phyloP scores from a whole-genome alignment of 2,329 filamentous ascomycete species.

The Monilinia polystroma region DNA sequence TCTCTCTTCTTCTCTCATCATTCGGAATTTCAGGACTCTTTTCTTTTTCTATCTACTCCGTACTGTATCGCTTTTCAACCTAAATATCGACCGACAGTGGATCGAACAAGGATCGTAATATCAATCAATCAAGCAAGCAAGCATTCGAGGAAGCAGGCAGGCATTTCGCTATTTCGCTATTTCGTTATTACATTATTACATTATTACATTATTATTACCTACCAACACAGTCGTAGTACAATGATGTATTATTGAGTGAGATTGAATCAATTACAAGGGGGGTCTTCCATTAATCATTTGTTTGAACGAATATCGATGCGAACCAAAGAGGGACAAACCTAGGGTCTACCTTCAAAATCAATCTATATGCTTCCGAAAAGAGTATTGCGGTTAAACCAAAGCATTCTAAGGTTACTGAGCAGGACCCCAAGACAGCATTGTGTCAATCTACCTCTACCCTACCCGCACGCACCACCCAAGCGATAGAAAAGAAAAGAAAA shows the following conservation, averaged over 20 bases:
- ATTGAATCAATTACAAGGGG: slow-evolving; percentile 5
- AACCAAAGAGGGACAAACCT: not conserved
- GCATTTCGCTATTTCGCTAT: not conserved
- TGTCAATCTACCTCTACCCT: slow-evolving; percentile 10
- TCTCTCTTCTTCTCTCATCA: not conserved
- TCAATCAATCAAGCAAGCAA: not conserved
- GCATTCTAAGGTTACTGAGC: not conserved
- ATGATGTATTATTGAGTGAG: not conserved
- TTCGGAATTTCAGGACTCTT: not conserved
- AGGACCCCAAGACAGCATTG: slow-evolving; percentile 13
- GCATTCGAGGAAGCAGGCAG: not conserved
- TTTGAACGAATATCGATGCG: slow-evolving; percentile 1
- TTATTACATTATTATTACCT: too few relatives aligned
- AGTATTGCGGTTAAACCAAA: not conserved
- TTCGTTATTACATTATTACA: too few relatives aligned
- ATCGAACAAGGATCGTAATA: slow-evolving; percentile 15
- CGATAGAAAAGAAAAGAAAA: slow-evolving; percentile 11
- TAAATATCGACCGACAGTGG: slow-evolving; percentile 11
- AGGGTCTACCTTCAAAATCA: not conserved
- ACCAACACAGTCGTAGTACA: too few relatives aligned
- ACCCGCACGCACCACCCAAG: slow-evolving; percentile 28
- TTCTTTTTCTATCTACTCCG: not conserved
- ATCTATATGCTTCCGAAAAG: slow-evolving; percentile 10
- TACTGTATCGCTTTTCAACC: not conserved
- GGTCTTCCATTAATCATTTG: not conserved